Base-by-base conservation (phyloP, 371 early-diverging fungal genomes). In the Rhizopus delemar region DNA sequence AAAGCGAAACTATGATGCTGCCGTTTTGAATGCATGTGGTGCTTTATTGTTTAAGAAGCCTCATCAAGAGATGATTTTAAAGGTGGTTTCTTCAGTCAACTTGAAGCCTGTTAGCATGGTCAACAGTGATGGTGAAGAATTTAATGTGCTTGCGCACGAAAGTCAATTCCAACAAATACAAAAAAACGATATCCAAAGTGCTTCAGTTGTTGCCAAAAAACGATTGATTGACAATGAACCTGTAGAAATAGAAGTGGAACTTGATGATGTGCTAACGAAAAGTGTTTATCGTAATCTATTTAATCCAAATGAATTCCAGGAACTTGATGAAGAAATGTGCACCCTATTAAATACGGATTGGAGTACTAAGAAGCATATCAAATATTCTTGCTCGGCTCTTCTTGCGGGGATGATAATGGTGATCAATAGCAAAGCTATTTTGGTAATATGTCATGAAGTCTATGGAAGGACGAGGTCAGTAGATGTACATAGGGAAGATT, bases 11-110 rank as follows among this genome's bases (percentile, higher is more conserved):
- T n/a, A n/a, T n/a, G n/a, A n/a, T n/a, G n/a, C n/a, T n/a, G n/a
- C n/a, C n/a, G n/a, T n/a, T n/a, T n/a, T n/a, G n/a, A n/a, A n/a
- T n/a, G n/a, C n/a, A n/a, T n/a, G n/a, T n/a, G n/a, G n/a, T n/a
- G n/a, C n/a, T n/a, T n/a, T n/a, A n/a, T n/a, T n/a, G n/a, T n/a
- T n/a, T n/a, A 41, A 12, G 11, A 49, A 51, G 51, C 29, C 29
- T 58, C 51, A 51, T 33, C 58, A 51, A 50, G 51, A 33, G 51
- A 38, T 33, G 51, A 34, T 51, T 43, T 49, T 38, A 49, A 57
- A 29, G 28, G 50, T 49, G 48, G 57, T 6, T 46, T 49, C 15
- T 49, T 46, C 50, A 49, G n/a, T n/a, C 48, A 49, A 41, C 41
- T 49, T 28, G 38, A 41, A 29, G 16, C 49, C 36, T 57, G 36